phyloP scores from a whole-genome alignment of 2,329 filamentous ascomycete species.

The Apiospora sp. region DNA sequence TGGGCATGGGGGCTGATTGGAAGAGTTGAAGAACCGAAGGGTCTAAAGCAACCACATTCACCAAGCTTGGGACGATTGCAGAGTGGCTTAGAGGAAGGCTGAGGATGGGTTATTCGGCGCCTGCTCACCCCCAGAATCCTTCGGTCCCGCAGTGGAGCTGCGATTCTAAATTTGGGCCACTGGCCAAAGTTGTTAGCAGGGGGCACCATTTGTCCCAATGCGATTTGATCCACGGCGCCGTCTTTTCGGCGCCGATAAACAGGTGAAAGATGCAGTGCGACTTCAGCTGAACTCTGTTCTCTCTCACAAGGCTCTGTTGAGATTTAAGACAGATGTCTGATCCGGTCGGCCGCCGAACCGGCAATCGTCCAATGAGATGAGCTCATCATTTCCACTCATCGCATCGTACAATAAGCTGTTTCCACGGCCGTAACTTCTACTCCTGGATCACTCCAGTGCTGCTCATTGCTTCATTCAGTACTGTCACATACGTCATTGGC shows the following conservation, averaged over 20 bases:
- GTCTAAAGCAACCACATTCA: background rate
- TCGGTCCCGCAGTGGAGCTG: background rate
- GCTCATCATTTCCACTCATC: too few relatives aligned
- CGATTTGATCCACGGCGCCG: background rate
- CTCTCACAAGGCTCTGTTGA: too few relatives aligned
- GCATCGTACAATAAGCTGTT: too few relatives aligned
- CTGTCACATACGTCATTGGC: background rate
- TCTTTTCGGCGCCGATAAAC: background rate
- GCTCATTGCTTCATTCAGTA: background rate
- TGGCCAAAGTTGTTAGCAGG: background rate
- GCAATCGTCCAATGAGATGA: too few relatives aligned
- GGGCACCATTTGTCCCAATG: background rate
- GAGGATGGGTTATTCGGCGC: background rate
- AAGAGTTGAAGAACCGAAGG: background rate
- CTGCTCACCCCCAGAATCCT: constrained; percentile 6
- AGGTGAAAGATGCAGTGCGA: background rate
- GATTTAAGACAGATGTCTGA: too few relatives aligned
- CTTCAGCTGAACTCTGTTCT: too few relatives aligned
- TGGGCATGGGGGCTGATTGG: background rate
- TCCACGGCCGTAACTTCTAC: too few relatives aligned
- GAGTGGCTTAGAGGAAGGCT: constrained; percentile 6
- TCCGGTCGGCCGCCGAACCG: too few relatives aligned
- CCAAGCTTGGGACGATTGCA: background rate
- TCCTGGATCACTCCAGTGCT: background rate
- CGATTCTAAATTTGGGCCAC: background rate